These are phyloP conservation scores for Symmetrospora coprosmae DNA, from an alignment of 768 basidiomycete genomes.

Conservation along the genomic window DNA sequence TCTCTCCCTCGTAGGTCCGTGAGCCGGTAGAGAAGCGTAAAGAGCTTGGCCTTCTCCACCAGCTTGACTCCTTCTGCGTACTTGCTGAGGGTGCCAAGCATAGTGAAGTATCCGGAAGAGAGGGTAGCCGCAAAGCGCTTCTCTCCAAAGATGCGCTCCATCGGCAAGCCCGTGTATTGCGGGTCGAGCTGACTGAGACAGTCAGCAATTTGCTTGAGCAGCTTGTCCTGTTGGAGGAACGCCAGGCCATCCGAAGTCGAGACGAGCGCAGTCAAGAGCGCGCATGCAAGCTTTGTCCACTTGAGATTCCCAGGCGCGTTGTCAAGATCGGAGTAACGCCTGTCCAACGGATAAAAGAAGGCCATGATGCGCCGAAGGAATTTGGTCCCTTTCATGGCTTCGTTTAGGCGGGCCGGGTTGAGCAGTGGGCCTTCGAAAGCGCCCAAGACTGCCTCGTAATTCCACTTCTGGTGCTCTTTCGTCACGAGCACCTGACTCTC, in stretches of 20 bases:
- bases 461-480: conserved; percentile 84
- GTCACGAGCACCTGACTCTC: conserved; percentile 58
- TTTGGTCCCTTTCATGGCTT: conserved; percentile 76
- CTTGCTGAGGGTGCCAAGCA: conserved; percentile 82
- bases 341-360: conserved; percentile 82
- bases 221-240: conserved; percentile 72
- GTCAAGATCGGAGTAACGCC: conserved; percentile 66
- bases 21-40: conserved; percentile 89
- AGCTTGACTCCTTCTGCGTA: conserved; percentile 74
- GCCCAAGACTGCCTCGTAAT: conserved; percentile 72
- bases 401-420: conserved; percentile 82
- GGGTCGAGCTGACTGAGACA: conserved; percentile 87
- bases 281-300: conserved; percentile 76
- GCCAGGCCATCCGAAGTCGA: conserved; percentile 66
- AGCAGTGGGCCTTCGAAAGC: conserved; percentile 81
- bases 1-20: conserved; percentile 81
- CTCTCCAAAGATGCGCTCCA: conserved; percentile 47
- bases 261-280: conserved; percentile 66
- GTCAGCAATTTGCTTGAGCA: conserved; percentile 66
- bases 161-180: conserved; percentile 38
- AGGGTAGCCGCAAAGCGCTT: conserved; percentile 65
- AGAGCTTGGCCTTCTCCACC: conserved; percentile 78
- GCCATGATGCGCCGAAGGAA: conserved; percentile 80
- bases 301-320: conserved; percentile 59
- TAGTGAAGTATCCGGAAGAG: conserved; percentile 84